These are phyloP conservation scores for Durio zibethinus DNA, from an alignment of 345 rosid species.

Conservation along the genomic window DNA sequence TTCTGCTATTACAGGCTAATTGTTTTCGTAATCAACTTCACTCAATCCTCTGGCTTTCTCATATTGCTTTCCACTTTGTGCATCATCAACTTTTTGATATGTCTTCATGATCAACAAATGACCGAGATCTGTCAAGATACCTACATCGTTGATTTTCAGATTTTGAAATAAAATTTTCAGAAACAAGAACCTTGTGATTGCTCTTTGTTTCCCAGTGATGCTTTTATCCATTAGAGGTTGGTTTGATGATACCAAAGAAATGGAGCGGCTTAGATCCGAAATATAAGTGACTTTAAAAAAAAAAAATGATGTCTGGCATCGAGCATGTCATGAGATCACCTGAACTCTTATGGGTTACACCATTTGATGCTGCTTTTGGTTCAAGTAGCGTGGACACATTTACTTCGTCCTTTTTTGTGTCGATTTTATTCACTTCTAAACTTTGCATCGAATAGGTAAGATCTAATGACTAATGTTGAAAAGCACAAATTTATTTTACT, in stretches of 20 bases:
- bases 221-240: neutral
- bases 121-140: constrained; percentile 14
- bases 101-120: constrained; percentile 16
- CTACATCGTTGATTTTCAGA: neutral
- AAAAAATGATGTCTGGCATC: no score
- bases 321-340: neutral
- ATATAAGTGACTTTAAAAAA: neutral
- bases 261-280: neutral
- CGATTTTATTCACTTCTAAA: no score
- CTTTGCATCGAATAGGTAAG: no score
- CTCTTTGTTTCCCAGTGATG: constrained; percentile 3
- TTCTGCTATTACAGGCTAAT: constrained; percentile 55
- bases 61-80: constrained; percentile 12
- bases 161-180: constrained; percentile 15
- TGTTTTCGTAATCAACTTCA: neutral
- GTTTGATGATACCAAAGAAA: neutral
- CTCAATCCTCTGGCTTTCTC: constrained; percentile 1
- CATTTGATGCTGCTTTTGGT: neutral
- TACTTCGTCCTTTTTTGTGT: no score
- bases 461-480: no score
- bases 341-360: neutral
- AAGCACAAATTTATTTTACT: no score
- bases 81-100: constrained; percentile 15
- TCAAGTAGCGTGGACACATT: no score
- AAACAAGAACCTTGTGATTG: neutral